These are phyloP conservation scores for Ophiocordyceps camponoti-floridani DNA, from an alignment of 2,329 filamentous ascomycete genomes.

Conservation along the genomic window DNA sequence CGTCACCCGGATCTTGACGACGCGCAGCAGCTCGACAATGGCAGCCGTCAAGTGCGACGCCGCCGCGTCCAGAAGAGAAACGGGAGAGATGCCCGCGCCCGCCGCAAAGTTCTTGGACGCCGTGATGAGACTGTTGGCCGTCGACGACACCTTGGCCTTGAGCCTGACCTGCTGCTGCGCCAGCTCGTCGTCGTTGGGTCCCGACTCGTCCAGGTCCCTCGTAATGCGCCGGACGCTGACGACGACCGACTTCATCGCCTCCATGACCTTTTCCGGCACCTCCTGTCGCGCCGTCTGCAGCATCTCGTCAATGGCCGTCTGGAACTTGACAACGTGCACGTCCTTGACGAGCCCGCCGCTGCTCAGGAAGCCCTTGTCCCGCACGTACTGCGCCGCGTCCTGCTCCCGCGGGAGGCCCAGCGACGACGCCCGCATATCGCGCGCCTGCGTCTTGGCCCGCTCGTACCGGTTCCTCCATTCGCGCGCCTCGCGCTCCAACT, in stretches of 20 bases:
- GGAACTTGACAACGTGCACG: slow-evolving; percentile 85
- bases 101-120: slow-evolving; percentile 81
- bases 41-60: slow-evolving; percentile 77
- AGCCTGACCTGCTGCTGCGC: slow-evolving; percentile 47
- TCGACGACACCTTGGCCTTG: slow-evolving; percentile 71
- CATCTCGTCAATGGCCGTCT: slow-evolving; percentile 83
- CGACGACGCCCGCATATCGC: slow-evolving; percentile 64
- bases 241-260: slow-evolving; percentile 76
- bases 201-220: slow-evolving; percentile 52
- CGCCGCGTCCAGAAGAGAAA: slow-evolving; percentile 86
- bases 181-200: slow-evolving; percentile 32
- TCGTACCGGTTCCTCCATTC: slow-evolving; percentile 87
- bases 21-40: slow-evolving; percentile 68
- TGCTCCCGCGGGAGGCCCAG: slow-evolving; percentile 52
- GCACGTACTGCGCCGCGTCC: slow-evolving; percentile 49
- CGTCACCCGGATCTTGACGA: slow-evolving; percentile 68
- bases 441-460: slow-evolving; percentile 70
- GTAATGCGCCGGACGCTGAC: slow-evolving; percentile 70
- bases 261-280: slow-evolving; percentile 58
- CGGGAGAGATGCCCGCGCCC: slow-evolving; percentile 69
- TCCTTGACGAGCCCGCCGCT: slow-evolving; percentile 71
- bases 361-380: slow-evolving; percentile 49
- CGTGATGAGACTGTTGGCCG: slow-evolving; percentile 90
- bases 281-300: slow-evolving; percentile 58
- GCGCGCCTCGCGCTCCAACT: slow-evolving; percentile 66